Evolutionary conservation across 1,284 basidiomycete species (phyloP).

Genomic region (Rhodotorula sp.): DNA sequence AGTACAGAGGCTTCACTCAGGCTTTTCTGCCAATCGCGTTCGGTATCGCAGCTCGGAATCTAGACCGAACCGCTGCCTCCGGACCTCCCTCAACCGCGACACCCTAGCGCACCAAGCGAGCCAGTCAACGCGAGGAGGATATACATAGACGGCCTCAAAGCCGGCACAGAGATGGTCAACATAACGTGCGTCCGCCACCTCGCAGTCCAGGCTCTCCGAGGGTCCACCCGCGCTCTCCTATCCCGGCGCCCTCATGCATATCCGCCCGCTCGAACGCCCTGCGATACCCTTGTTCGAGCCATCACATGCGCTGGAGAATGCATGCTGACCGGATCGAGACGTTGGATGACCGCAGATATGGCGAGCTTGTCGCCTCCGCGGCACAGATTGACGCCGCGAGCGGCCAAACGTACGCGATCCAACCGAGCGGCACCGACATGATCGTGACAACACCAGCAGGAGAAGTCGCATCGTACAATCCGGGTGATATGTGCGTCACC

Average conservation of each 20-base stretch:
- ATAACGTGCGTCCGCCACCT: slow-evolving; percentile 24
- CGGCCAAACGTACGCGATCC: slow-evolving; percentile 24
- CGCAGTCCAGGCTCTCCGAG: not conserved
- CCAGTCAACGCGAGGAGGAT: no score
- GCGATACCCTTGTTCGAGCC: no score
- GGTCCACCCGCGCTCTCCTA: not conserved
- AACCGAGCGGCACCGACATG: slow-evolving; percentile 41
- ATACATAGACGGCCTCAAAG: no score
- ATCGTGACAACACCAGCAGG: slow-evolving; percentile 41
- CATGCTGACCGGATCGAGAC: not conserved
- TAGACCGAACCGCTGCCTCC: no score
- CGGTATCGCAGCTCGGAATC: no score
- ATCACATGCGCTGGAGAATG: no score
- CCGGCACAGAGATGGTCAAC: slow-evolving; percentile 27
- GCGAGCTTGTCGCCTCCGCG: slow-evolving; percentile 20
- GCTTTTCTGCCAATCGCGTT: no score
- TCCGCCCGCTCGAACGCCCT: no score
- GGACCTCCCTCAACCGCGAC: no score
- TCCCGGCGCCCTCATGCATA: not conserved
- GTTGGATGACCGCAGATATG: slow-evolving; percentile 20
- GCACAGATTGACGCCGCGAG: slow-evolving; percentile 4
- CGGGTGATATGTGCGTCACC: slow-evolving; percentile 32
- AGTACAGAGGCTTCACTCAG: no score
- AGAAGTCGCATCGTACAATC: slow-evolving; percentile 34
- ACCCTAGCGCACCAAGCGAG: no score